Percentiles rank a stretch among this genome's conserved stretches.
Evolutionary conservation across 176 grass and related monocot genomes (phyloP).

Genomic region (Avena sativa): DNA sequence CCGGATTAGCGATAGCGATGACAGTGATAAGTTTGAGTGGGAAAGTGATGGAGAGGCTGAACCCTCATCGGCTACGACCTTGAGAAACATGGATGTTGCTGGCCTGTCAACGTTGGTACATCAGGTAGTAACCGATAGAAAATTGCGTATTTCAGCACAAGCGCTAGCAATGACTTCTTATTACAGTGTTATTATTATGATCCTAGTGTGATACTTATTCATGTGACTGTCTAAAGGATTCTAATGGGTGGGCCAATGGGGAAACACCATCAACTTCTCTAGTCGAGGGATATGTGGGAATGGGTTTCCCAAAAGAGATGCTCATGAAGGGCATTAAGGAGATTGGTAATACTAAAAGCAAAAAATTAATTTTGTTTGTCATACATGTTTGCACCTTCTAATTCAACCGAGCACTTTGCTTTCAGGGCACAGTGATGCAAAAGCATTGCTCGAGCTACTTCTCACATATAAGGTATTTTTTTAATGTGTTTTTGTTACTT

Average conservation of each 20-base stretch:
- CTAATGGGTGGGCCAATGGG: not conserved
- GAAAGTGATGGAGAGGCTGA: no score
- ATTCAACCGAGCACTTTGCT: conserved; percentile 32
- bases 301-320: not conserved
- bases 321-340: not conserved
- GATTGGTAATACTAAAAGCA: not conserved
- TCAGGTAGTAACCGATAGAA: not conserved
- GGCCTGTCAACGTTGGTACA: not conserved
- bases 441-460: conserved; percentile 65
- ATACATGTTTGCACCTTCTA: not conserved
- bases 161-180: not conserved
- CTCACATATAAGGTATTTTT: conserved; percentile 61
- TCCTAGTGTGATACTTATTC: not conserved
- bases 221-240: not conserved
- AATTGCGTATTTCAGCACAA: not conserved
- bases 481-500: conserved; percentile 7
- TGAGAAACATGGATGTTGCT: no score
- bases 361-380: not conserved
- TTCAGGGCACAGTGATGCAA: conserved; percentile 62
- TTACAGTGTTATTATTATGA: not conserved
- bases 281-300: not conserved
- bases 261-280: not conserved
- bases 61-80: no score
- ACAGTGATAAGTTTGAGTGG: no score
- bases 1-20: no score